phyloP scores from a whole-genome alignment of 2,329 filamentous ascomycete genomes.

The Bimuria novae-zelandiae region DNA sequence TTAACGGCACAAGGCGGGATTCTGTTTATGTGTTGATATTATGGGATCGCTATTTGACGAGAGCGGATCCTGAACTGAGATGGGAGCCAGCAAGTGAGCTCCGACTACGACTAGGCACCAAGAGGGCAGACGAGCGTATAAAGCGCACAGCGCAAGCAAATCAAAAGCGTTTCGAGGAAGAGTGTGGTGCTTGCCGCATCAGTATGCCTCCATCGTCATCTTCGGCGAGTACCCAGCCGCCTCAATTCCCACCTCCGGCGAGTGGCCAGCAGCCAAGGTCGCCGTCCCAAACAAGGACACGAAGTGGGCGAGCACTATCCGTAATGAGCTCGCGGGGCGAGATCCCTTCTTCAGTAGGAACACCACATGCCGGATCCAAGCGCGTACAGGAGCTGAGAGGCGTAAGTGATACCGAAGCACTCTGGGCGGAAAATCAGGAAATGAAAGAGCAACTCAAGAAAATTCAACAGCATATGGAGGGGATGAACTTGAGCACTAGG shows the following conservation, averaged over 20 bases:
- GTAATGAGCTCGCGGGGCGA: neutral
- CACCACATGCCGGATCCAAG: no score
- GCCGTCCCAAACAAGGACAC: neutral
- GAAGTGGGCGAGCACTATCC: neutral
- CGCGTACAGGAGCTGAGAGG: no score
- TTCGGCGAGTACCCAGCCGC: neutral
- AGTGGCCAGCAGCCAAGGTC: neutral
- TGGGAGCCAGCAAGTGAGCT: neutral
- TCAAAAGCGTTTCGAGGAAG: neutral
- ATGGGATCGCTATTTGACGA: neutral
- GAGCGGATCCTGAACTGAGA: neutral
- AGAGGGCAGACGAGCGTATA: neutral
- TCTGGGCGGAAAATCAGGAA: neutral
- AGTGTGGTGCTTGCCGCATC: neutral
- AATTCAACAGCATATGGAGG: neutral
- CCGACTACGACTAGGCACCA: neutral
- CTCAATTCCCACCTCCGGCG: neutral
- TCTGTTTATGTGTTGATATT: neutral
- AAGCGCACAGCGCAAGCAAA: neutral
- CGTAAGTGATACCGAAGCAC: neutral
- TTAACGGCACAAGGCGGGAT: neutral
- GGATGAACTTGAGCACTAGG: conserved; percentile 4
- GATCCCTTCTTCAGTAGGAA: no score
- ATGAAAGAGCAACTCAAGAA: neutral
- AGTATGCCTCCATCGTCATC: neutral